These are phyloP conservation scores for Miamiensis avidus DNA, from an alignment of 169 alveolate species.

Conservation along the genomic window DNA sequence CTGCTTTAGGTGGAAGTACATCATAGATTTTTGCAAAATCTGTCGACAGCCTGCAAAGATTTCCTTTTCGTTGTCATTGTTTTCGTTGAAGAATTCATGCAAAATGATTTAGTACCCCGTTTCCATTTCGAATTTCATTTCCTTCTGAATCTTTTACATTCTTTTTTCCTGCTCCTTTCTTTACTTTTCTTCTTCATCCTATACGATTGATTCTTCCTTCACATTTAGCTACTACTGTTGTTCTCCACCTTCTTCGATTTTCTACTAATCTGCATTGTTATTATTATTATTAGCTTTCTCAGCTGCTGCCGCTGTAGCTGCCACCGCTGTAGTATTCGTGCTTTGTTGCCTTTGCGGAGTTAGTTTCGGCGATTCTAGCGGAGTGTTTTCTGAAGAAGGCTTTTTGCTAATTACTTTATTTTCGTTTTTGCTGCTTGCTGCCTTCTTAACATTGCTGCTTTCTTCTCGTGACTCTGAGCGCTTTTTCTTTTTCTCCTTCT, in stretches of 20 bases:
- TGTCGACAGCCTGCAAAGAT: neutral
- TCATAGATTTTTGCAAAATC: neutral
- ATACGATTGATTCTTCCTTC: neutral
- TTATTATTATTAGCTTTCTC: neutral
- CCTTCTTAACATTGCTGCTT: neutral
- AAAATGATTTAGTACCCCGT: neutral
- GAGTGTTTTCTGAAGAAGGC: no score
- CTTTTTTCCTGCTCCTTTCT: neutral
- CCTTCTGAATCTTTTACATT: no score
- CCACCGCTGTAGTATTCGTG: no score
- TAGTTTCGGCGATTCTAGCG: no score
- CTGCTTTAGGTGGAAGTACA: neutral
- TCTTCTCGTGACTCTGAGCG: neutral
- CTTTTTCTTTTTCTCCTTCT: neutral
- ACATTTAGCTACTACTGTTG: neutral
- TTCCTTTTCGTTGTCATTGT: neutral
- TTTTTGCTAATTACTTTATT: no score
- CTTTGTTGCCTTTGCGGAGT: no score
- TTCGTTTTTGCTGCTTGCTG: neutral
- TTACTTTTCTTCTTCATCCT: neutral
- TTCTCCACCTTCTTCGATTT: neutral
- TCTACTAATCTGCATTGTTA: neutral
- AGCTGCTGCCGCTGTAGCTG: no score
- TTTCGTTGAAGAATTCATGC: neutral
- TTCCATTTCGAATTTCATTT: neutral